Conservation (phyloP, 2,329 filamentous ascomycete genomes). For the Stagonosporopsis rhizophila region DNA sequence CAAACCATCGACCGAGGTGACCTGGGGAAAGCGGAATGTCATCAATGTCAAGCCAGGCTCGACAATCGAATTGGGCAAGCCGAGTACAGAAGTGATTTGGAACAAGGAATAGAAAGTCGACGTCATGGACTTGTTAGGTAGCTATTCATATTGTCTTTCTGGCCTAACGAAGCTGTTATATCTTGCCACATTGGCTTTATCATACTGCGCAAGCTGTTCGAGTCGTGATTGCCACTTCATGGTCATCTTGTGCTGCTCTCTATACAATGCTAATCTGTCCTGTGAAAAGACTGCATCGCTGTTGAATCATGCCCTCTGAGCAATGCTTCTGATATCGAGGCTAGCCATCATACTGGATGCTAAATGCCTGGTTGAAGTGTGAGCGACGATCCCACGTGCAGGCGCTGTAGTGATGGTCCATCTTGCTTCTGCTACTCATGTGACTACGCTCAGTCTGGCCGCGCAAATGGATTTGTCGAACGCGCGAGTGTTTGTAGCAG, state of each 20-base stretch:
- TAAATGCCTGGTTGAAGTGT: background rate
- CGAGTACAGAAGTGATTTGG: conserved; percentile 27
- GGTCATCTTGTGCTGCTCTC: background rate
- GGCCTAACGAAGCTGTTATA: background rate
- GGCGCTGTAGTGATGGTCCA: background rate
- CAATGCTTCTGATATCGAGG: background rate
- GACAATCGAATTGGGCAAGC: conserved; percentile 18
- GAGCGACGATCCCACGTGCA: background rate
- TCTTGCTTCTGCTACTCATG: background rate
- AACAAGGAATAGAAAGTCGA: conserved; percentile 9
- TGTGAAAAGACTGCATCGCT: background rate
- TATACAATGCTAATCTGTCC: background rate
- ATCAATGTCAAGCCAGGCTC: background rate
- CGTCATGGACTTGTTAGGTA: background rate
- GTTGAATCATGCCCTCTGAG: background rate
- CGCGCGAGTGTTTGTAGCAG: background rate
- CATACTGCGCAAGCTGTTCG: background rate
- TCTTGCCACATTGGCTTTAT: background rate
- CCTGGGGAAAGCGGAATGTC: conserved; percentile 24
- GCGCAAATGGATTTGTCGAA: background rate
- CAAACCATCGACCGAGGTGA: conserved; percentile 25
- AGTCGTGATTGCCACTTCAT: background rate
- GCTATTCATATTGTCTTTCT: background rate
- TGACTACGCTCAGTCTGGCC: background rate
- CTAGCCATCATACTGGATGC: background rate